Percentiles rank a stretch among this genome's conserved stretches.
These are phyloP conservation scores for Martiniozyma abietophila DNA, from an alignment of 805 yeast genomes.

Conservation along the genomic window DNA sequence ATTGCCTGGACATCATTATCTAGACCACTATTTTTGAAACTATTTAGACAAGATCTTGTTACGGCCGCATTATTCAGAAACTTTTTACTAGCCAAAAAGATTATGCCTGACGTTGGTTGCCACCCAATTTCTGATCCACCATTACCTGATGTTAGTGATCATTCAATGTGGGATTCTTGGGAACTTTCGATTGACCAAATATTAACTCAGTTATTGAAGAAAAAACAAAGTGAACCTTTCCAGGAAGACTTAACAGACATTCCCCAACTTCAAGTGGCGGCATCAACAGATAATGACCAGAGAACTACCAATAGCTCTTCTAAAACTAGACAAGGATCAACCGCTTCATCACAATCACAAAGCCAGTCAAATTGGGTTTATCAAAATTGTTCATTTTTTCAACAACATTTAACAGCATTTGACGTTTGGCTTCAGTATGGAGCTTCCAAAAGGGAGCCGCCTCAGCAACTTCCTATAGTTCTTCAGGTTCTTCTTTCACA, in stretches of 20 bases:
- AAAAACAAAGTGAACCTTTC: conserved; percentile 19
- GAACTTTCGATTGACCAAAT: conserved; percentile 95
- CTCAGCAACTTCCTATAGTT: conserved; percentile 91
- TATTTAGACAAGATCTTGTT: conserved; percentile 92
- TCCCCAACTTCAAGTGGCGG: conserved; percentile 24
- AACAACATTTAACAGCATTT: conserved; percentile 92
- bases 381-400: conserved; percentile 89
- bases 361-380: conserved; percentile 35
- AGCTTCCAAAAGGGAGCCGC: conserved; percentile 73
- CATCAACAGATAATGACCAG: conserved; percentile 6
- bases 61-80: conserved; percentile 94
- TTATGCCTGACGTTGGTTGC: conserved; percentile 88
- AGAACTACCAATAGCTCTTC: conserved; percentile 1
- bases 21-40: conserved; percentile 75
- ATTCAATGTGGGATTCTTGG: conserved; percentile 98
- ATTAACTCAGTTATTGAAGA: conserved; percentile 54
- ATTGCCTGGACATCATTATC: conserved; percentile 95
- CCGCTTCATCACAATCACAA: conserved; percentile 9
- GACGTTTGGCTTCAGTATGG: conserved; percentile 94
- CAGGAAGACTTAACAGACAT: conserved; percentile 21
- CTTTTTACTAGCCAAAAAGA: conserved; percentile 81
- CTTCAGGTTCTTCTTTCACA: conserved; percentile 88
- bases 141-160: conserved; percentile 74
- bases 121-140: conserved; percentile 94
- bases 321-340: conserved; percentile 2